Evolutionary conservation across 2,329 filamentous ascomycete species (phyloP).

Genomic region (Trichoderma sp.): DNA sequence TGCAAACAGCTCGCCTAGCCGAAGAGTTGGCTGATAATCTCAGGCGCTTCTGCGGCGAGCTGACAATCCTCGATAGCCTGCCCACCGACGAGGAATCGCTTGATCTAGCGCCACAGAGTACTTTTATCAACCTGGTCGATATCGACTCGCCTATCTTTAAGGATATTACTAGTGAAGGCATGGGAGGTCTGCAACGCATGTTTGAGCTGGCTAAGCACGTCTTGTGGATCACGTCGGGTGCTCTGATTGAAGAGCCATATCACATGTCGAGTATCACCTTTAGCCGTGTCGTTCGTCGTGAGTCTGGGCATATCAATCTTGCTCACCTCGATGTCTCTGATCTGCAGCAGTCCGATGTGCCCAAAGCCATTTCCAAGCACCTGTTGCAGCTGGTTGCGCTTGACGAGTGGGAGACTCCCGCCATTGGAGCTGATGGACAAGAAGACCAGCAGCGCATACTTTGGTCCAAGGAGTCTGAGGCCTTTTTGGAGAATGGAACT

Average conservation of each 20-base stretch:
- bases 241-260: slow-evolving; percentile 13
- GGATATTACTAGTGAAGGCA: too few species aligned
- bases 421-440: not conserved
- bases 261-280: slow-evolving; percentile 17
- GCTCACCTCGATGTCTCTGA: slow-evolving; percentile 18
- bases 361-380: slow-evolving; percentile 18
- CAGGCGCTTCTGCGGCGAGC: slow-evolving; percentile 11
- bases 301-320: slow-evolving; percentile 14
- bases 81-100: slow-evolving; percentile 5
- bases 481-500: slow-evolving; percentile 2
- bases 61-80: slow-evolving; percentile 8
- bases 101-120: too few species aligned
- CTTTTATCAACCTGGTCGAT: too few species aligned
- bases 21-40: slow-evolving; percentile 11
- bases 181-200: too few species aligned
- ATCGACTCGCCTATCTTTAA: too few species aligned
- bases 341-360: not conserved
- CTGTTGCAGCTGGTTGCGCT: slow-evolving; percentile 15
- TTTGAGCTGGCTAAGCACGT: slow-evolving; percentile 9
- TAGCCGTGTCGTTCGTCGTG: slow-evolving; percentile 10
- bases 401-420: slow-evolving; percentile 14
- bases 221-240: slow-evolving; percentile 17
- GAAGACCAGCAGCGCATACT: slow-evolving; percentile 1
- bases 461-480: slow-evolving; percentile 21
- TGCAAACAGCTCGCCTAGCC: slow-evolving; percentile 14